Conservation (phyloP, 345 rosid species). For the Rhodomyrtus tomentosa region DNA sequence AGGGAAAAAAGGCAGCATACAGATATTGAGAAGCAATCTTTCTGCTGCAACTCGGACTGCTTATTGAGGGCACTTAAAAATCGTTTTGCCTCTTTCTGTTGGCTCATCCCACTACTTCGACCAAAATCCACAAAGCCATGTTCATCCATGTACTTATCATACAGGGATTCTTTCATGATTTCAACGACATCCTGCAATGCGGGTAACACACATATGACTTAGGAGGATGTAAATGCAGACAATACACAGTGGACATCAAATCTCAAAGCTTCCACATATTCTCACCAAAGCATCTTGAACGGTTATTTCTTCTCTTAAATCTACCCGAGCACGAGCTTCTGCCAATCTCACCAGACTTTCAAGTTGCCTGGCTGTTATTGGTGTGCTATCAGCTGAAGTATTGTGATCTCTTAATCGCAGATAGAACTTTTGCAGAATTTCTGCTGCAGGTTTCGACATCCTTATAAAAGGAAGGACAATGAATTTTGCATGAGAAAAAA, state of each 20-base stretch:
- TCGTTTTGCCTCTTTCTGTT: constrained; percentile 90
- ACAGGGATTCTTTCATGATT: constrained; percentile 93
- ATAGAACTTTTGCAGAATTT: constrained; percentile 78
- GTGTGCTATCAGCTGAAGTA: constrained; percentile 88
- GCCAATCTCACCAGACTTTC: constrained; percentile 93
- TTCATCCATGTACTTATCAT: constrained; percentile 86
- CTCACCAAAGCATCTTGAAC: constrained; percentile 80
- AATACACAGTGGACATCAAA: not conserved
- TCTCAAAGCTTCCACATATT: not conserved
- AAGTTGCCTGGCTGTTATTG: constrained; percentile 92
- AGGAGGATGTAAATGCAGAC: not conserved
- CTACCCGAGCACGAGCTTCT: constrained; percentile 92
- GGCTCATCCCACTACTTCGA: constrained; percentile 96
- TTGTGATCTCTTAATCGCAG: constrained; percentile 76
- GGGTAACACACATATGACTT: not conserved
- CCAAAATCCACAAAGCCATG: constrained; percentile 86
- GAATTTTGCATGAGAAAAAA: not conserved
- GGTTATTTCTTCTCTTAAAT: constrained; percentile 87
- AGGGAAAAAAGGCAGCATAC: constrained; percentile 26
- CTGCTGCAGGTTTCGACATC: constrained; percentile 87
- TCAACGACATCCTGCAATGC: constrained; percentile 82
- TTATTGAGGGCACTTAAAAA: constrained; percentile 81
- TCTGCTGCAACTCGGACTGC: constrained; percentile 81
- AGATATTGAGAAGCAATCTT: constrained; percentile 74
- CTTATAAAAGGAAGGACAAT: constrained; percentile 17